Evolutionary conservation across 805 yeast species (phyloP), one percentile per base, ranked within the genome.

Genomic region (Vanderwaltozyma verrucispora): DNA sequence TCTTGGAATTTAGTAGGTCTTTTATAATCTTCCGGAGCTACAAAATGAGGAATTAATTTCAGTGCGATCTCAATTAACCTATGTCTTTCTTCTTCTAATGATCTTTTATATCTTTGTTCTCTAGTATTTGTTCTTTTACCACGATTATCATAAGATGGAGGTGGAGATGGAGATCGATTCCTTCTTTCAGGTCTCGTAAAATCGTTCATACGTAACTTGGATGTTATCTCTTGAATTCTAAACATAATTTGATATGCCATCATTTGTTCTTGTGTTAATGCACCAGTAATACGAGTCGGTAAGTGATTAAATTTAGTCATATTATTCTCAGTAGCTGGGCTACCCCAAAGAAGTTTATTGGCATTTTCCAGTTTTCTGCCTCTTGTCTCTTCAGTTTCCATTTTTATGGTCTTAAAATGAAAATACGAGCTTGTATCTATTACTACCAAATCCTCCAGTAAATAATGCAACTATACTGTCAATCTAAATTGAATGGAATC

Each of bases 101-200:
- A 66, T 37, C 73, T 71, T 36, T 68, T 65, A 42, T 75, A 74
- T 36, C 95, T 64, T 32, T 64, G 71, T 36, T 83, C 95, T 38
- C 94, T 64, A 0, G 97, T 87, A 55, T 92, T 92, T 9, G 75
- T 76, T 51, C 97, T 77, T 54, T 76, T 79, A 32, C 99, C 99
- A 17, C 65, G 60, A 23, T 68, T 59, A 60, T 92, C 97, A 59
- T 92, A 92, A 40, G 73, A 74, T 1, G 98, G 98, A 2, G 96
- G 87, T 0, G 97, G 97, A 2, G 95, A 84, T 0, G 88, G 86
- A 2, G 94, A 84, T 27, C 71, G 68, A 42, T 75, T 61, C 42
- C 50, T 49, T 46, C 62, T 67, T 37, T 62, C 63, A 0, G 73
- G 69, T 1, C 80, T 80, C 10, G 72, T 64, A 13, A 72, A 61